Evolutionary conservation across 2,329 filamentous ascomycete species (phyloP).

Genomic region (Diplodia sapinea): DNA sequence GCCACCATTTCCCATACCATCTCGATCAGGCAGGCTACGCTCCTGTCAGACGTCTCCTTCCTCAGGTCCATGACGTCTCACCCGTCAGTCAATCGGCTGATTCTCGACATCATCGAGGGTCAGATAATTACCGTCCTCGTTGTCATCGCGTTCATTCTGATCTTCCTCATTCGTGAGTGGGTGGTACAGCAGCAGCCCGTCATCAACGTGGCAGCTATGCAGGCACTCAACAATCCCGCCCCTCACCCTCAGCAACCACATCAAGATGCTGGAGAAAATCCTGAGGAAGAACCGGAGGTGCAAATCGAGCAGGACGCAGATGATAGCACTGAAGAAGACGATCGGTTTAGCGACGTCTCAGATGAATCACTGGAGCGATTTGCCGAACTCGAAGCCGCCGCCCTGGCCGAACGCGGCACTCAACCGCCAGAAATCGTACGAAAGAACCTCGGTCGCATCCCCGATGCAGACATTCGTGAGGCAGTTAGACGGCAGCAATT

Average conservation of each 20-base stretch:
- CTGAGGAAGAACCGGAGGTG: slow-evolving; percentile 34
- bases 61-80: slow-evolving; percentile 67
- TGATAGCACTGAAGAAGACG: slow-evolving; percentile 13
- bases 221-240: slow-evolving; percentile 38
- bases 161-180: slow-evolving; percentile 96
- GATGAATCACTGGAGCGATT: slow-evolving; percentile 5
- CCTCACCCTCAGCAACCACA: slow-evolving; percentile 36
- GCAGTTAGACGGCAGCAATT: slow-evolving; percentile 6
- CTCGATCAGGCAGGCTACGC: slow-evolving; percentile 41
- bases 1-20: slow-evolving; percentile 35
- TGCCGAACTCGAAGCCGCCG: not conserved
- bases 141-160: slow-evolving; percentile 92
- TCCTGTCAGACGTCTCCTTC: slow-evolving; percentile 64
- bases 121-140: slow-evolving; percentile 92
- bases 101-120: slow-evolving; percentile 87
- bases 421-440: slow-evolving; percentile 7
- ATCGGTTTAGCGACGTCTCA: slow-evolving; percentile 17
- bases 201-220: slow-evolving; percentile 71
- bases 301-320: slow-evolving; percentile 28
- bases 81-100: slow-evolving; percentile 73
- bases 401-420: not conserved
- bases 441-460: slow-evolving; percentile 10
- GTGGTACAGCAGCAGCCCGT: slow-evolving; percentile 97
- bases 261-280: slow-evolving; percentile 36
- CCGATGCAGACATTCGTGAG: slow-evolving; percentile 12